Evolutionary conservation across 192 early-diverging fungal species (phyloP), one percentile per base, ranked within the genome.

Genomic region (Coemansia sp.): DNA sequence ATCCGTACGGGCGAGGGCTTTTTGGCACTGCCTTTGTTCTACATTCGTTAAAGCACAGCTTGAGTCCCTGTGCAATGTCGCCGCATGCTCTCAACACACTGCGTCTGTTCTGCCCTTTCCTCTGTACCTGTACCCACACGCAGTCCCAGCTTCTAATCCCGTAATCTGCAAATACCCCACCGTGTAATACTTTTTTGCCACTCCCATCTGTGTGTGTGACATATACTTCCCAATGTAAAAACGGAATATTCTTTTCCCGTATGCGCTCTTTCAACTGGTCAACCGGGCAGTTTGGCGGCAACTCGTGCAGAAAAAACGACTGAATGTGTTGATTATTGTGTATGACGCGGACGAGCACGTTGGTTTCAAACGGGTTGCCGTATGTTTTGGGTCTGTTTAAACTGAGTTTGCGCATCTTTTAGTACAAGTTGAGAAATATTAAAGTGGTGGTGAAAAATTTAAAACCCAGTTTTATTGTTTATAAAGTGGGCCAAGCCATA

Each of bases 241-340:
- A 60, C 23, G 52, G 52, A 7, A 65, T 54, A 1, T 53, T 39
- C 5, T 49, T 26, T 11, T 62, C 55, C 3, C 14, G 4, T 14
- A 64, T 59, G 16, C 65, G 59, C 6, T 48, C 52, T 9, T 59
- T 61, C 2, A 74, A 57, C 20, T 68, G 51, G n/a, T 50, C 22
- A 2, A 74, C 45, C 5, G 62, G 26, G 52, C 73, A 53, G 59
- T 74, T 74, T 7, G 73, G 66, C 7, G 66, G 19, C 4, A 74
- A 59, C 16, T 74, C 66, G 62, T 74, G 73, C 14, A 74, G 23
- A 26, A 74, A 74, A 14, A 69, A 74, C 29, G 73, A 74, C 19
- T 74, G 62, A 0, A 65, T 13, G 3, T 57, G 35, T 2, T 52
- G 20, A 13, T 50, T 22, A 2, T 61, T 13, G 49, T 59, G 60